Base-by-base conservation (phyloP, 257 asterid genomes). In the Solanum raphanifolium region DNA sequence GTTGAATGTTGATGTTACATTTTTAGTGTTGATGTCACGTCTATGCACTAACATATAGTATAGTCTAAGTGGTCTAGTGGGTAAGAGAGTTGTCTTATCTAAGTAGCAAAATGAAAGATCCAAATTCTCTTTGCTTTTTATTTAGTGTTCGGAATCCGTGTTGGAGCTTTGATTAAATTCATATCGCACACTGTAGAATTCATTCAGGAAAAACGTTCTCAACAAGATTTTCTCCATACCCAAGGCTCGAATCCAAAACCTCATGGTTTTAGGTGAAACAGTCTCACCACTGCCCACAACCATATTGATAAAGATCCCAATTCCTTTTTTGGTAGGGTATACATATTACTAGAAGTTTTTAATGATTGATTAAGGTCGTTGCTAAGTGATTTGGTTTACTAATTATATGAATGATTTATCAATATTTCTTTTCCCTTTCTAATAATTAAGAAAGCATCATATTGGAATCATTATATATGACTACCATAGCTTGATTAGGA, bases 71-170 rank as follows among this genome's bases (percentile, higher is more conserved):
- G 65, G 25, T 78, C 38, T 25, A 46, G 68, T 46, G 85, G 85
- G 85, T 46, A 81, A 81, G 68, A 79, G 85, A 29, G 85, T 81
- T 81, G 68, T 81, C 68, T 81, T 29, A 81, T 46, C 85, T 46
- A 81, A 81, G 41, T 11, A 46, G 68, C 29, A 46, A 43, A 41
- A 35, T 73, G 46, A 34, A 18, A 73, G 29, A 55, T 58, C 87
- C 62, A 18, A 16, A 52, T 52, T 52, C 62, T 52, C 1, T 52
- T 18, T 52, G 7, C 60, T 16, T 16, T 52, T 52, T 16, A 52
- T 16, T 52, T 16, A 52, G n/a, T 52, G 62, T 52, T 18, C 4
- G 4, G 0, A 52, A 52, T 52, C 0, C 4, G 1, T 5, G 2
- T 52, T 52, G 0, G 9, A 52, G 9, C 9, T 16, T 52, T 0